Conservation (phyloP, 495 filamentous ascomycete genomes). For the Trichoderma asperelloides region DNA sequence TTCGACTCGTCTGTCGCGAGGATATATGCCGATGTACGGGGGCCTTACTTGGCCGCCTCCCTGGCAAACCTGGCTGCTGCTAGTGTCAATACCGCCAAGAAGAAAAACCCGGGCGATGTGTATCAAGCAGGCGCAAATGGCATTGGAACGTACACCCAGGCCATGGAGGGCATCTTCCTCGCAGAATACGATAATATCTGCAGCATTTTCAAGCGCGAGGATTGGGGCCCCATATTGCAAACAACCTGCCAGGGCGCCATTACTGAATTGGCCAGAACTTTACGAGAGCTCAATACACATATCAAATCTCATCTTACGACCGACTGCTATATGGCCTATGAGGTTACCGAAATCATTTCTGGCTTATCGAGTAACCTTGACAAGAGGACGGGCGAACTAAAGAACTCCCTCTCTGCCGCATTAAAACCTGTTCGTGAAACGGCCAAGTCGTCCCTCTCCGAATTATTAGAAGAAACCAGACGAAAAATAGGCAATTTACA, state of each 20-base stretch:
- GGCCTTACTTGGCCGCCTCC: constrained; percentile 70
- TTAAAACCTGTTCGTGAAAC: constrained; percentile 86
- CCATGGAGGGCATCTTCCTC: constrained; percentile 74
- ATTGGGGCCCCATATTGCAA: constrained; percentile 70
- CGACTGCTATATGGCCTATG: constrained; percentile 93
- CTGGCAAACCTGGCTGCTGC: constrained; percentile 79
- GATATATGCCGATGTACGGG: constrained; percentile 78
- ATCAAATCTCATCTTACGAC: constrained; percentile 79
- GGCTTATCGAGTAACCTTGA: constrained; percentile 72
- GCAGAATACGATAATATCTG: constrained; percentile 85
- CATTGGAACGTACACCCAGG: constrained; percentile 80
- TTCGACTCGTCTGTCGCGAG: constrained; percentile 52
- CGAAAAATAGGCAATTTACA: constrained; percentile 51
- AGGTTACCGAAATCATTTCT: constrained; percentile 89
- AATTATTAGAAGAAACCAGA: constrained; percentile 81
- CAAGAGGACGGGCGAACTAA: constrained; percentile 73
- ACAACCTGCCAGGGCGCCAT: constrained; percentile 68
- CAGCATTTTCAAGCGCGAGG: constrained; percentile 71
- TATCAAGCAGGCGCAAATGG: constrained; percentile 91
- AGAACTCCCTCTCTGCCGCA: constrained; percentile 70
- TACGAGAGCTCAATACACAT: constrained; percentile 82
- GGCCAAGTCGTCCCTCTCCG: constrained; percentile 73
- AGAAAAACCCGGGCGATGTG: constrained; percentile 65
- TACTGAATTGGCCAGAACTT: constrained; percentile 71
- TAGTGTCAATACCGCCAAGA: constrained; percentile 79